These are phyloP conservation scores for Boletus vermiculosoides DNA, from an alignment of 768 basidiomycete genomes.

Conservation along the genomic window DNA sequence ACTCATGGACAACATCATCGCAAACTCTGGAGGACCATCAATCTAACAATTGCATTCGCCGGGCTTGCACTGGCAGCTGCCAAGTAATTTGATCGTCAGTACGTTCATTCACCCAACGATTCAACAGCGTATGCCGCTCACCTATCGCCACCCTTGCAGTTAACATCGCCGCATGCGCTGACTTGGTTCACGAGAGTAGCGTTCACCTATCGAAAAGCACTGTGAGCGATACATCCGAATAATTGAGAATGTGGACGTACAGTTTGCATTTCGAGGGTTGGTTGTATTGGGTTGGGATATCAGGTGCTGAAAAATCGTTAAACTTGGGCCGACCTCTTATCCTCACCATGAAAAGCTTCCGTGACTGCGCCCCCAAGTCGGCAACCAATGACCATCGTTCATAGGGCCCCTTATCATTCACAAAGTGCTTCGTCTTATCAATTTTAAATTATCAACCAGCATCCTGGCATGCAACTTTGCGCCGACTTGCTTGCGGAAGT, in stretches of 20 bases:
- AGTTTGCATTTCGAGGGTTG: constrained; percentile 12
- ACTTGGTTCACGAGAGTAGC: constrained; percentile 17
- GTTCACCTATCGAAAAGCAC: constrained; percentile 3
- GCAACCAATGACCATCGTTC: background rate
- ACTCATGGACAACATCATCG: background rate
- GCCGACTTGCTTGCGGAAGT: background rate
- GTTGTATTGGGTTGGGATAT: background rate
- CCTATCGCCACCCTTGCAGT: constrained; percentile 12
- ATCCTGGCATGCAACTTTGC: background rate
- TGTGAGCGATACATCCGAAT: background rate
- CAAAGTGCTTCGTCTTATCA: too few relatives aligned
- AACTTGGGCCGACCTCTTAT: constrained; percentile 13
- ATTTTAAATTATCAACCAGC: background rate
- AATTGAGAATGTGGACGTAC: constrained; percentile 1
- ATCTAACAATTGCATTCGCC: constrained; percentile 15
- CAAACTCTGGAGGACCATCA: too few relatives aligned
- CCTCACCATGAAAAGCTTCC: background rate
- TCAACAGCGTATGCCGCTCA: background rate
- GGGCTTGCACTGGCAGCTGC: constrained; percentile 19
- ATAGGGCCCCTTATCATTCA: background rate
- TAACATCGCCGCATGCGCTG: constrained; percentile 1
- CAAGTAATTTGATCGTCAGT: background rate
- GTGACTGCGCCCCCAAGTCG: too few relatives aligned
- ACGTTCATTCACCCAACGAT: background rate
- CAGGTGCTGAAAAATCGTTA: background rate